Conservation (phyloP, 1,139 yeast genomes). For the Casaregolazyma suthepensis region DNA sequence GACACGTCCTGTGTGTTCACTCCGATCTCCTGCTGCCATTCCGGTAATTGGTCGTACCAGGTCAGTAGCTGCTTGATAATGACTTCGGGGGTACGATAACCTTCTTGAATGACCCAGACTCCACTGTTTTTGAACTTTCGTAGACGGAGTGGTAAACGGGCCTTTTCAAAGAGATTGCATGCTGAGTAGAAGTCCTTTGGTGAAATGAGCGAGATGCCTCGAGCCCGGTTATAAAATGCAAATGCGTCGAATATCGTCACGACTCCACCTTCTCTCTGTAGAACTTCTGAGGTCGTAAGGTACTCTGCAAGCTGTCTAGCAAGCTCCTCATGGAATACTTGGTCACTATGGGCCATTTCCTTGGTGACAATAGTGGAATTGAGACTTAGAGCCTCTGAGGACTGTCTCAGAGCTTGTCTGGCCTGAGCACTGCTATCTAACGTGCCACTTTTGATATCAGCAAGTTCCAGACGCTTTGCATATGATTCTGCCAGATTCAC, state of each 20-base stretch:
- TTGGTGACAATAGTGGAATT: conserved; percentile 32
- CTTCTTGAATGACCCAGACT: conserved; percentile 42
- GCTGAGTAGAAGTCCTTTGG: conserved; percentile 53
- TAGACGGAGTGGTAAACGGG: conserved; percentile 43
- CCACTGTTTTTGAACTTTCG: conserved; percentile 37
- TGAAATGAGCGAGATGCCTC: conserved; percentile 54
- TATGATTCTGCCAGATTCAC: conserved; percentile 51
- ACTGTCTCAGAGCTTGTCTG: conserved; percentile 26
- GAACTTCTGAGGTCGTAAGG: conserved; percentile 33
- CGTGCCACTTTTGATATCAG: conserved; percentile 14
- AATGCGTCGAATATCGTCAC: conserved; percentile 56
- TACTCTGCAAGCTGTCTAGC: conserved; percentile 58
- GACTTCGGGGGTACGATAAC: conserved; percentile 32
- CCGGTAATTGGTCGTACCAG: conserved; percentile 30
- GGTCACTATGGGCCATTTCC: conserved; percentile 35
- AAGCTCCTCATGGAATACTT: conserved; percentile 41
- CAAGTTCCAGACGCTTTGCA: conserved; percentile 30
- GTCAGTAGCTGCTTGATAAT: conserved; percentile 30
- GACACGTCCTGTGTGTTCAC: conserved; percentile 43
- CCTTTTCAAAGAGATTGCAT: conserved; percentile 40
- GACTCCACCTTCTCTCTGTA: conserved; percentile 48
- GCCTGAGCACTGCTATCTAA: conserved; percentile 17
- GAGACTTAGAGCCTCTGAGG: conserved; percentile 32
- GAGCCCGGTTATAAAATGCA: conserved; percentile 53
- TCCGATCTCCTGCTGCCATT: conserved; percentile 32